Percentiles rank a stretch among this genome's conserved stretches.
phyloP scores from a whole-genome alignment of 2,329 filamentous ascomycete genomes.

The Pseudogymnoascus sp. region DNA sequence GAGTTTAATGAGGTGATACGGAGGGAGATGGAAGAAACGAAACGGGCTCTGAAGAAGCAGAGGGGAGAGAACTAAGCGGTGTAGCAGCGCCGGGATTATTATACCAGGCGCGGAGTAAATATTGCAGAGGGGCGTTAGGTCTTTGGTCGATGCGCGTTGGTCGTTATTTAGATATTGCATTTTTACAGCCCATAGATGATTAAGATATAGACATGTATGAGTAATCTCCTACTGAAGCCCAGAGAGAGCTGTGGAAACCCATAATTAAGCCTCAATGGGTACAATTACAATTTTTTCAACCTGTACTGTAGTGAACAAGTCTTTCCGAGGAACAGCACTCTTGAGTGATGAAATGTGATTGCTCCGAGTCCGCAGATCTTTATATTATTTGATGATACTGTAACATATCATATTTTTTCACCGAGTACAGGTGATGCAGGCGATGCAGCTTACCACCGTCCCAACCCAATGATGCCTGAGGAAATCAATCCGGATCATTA shows the following conservation, averaged over 20 bases:
- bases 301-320: not conserved
- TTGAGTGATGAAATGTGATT: not conserved
- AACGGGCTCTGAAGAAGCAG: slow-evolving; percentile 18
- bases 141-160: not conserved
- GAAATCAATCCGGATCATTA: slow-evolving; percentile 2
- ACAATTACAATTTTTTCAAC: not conserved
- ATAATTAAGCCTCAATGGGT: not conserved
- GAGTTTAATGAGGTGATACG: slow-evolving; percentile 61
- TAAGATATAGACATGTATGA: slow-evolving; percentile 3
- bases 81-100: not conserved
- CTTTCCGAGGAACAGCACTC: not conserved
- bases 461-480: not conserved
- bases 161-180: slow-evolving; percentile 1
- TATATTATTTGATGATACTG: not conserved
- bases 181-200: slow-evolving; percentile 1
- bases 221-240: not conserved
- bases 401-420: not conserved
- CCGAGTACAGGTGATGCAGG: slow-evolving; percentile 4
- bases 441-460: not conserved
- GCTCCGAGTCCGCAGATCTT: not conserved
- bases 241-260: too few species aligned
- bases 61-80: not conserved
- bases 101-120: not conserved
- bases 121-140: not conserved
- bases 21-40: slow-evolving; percentile 56